Base-by-base conservation (phyloP, 345 rosid genomes). In the Anastatica hierochuntica region DNA sequence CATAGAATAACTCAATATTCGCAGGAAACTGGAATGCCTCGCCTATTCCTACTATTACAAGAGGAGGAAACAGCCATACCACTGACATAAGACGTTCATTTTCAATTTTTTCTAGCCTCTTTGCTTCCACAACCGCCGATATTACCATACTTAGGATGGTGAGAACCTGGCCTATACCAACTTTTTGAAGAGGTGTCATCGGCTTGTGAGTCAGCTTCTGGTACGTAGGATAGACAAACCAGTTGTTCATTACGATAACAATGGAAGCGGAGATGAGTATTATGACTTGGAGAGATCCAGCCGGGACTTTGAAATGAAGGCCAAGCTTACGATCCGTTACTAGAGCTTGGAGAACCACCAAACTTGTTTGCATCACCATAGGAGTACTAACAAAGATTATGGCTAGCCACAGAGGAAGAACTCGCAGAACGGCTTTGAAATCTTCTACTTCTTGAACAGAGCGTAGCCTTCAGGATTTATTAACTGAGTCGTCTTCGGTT, bases 361-460 rank as follows among this genome's bases (percentile, higher is more conserved):
- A 20, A 55, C 71, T 73, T 26, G 14, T 11, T 51, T 56, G 70
- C 17, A 67, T 34, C 4, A 65, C 71, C 10, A 74, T 31, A 10
- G 80, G 62, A 9, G 43, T 69, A 58, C 54, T 43, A 29, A 79
- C 9, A 6, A 76, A 40, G 26, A 84, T 40, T 10, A 58, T 14
- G 7, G 67, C 12, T 45, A 76, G 50, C 63, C 70, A 72, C 4
- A 72, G 31, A 11, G 84, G 89, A 17, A 69, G 42, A 43, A 79
- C 63, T 45, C 56, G 68, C 9, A 82, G 13, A 6, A 85, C 29
- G 9, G 59, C 35, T 60, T 85, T 85, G 7, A 79, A 68, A 65
- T 82, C 79, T 56, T 79, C 95, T 27, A 79, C 89, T 68, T 82
- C 79, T 17, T 63, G 44, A 3, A 53, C 60, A 3, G 78, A 44